Base-by-base conservation (phyloP, 1,284 basidiomycete genomes). In the Moesziomyces sp. region DNA sequence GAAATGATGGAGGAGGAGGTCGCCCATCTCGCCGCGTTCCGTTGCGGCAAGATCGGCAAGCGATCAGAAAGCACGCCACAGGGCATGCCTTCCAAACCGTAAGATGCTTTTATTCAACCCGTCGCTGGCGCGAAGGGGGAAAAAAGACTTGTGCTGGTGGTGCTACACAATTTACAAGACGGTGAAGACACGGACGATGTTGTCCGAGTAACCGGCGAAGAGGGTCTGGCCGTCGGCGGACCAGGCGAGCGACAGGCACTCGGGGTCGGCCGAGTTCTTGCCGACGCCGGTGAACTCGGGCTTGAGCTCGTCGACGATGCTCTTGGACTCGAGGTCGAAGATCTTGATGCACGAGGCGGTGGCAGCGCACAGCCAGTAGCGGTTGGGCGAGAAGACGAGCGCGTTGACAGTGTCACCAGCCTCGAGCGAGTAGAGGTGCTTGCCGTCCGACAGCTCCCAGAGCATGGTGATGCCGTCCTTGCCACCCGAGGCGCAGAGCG, bases 381-480 rank as follows among this genome's bases (percentile, higher is more conserved):
- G 78, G 79, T 80, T 82, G 78, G 97, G 97, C 34, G 94, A 97
- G 90, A 99, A 99, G 85, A 98, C 96, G 77, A 99, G 92, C 66
- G 97, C 94, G 86, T 99, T 99, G 90, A 99, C 94, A 80, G 94
- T 89, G 86, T 99, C 94, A 78, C 95, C 95, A 58, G 97, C 97
- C 87, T 99, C 97, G 76, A 99, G 92, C 68, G 94, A 97, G 90
- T 99, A 99, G 83, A 99, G 91, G 90, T 99, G 96, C 89, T 99
- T 99, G 89, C 94, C 95, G 88, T 99, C 97, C 87, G 98, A 98
- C 81, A 99, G 89, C 86, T 99, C 97, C 97, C 96, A 99, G 75
- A 99, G 92, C 97, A 99, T 99, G 85, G 95, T 97, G 87, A 99
- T 96, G 54, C 81, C 79, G 77, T 99, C 97, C 88, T 98, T 98